Percentiles rank a stretch among this genome's conserved stretches.
Evolutionary conservation across 192 early-diverging fungal genomes (phyloP).

Genomic region (Linnemannia schmuckeri): DNA sequence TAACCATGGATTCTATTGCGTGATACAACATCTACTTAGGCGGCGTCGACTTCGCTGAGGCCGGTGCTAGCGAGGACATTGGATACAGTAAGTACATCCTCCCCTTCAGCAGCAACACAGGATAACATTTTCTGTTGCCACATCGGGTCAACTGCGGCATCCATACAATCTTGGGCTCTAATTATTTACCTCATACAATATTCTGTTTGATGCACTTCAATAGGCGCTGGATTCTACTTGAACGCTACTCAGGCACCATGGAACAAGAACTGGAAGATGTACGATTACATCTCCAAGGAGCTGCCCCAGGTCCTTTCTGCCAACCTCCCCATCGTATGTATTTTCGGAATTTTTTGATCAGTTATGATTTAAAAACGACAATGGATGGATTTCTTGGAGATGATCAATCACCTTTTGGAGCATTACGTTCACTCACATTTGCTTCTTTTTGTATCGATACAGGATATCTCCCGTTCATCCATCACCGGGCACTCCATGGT

Average conservation of each 20-base stretch:
- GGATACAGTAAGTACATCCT: conserved; percentile 68
- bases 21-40: conserved; percentile 35
- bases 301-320: conserved; percentile 70
- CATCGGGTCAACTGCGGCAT: no score
- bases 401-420: background rate
- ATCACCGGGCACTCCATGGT: conserved; percentile 82
- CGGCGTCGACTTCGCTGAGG: conserved; percentile 75
- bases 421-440: background rate
- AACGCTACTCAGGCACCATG: conserved; percentile 86
- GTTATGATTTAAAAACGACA: background rate
- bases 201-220: conserved; percentile 13
- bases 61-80: conserved; percentile 78
- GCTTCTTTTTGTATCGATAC: conserved; percentile 6
- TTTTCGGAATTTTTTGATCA: background rate
- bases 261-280: conserved; percentile 85
- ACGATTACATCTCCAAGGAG: conserved; percentile 84
- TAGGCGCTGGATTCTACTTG: conserved; percentile 75
- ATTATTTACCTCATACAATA: background rate
- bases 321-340: conserved; percentile 71
- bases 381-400: background rate
- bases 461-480: conserved; percentile 70
- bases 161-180: background rate
- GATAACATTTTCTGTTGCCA: no score
- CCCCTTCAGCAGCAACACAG: no score
- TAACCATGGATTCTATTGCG: background rate